Evolutionary conservation across 441 rosid genomes (phyloP), one percentile per base, ranked within the genome.

Genomic region (Populus trichocarpa): DNA sequence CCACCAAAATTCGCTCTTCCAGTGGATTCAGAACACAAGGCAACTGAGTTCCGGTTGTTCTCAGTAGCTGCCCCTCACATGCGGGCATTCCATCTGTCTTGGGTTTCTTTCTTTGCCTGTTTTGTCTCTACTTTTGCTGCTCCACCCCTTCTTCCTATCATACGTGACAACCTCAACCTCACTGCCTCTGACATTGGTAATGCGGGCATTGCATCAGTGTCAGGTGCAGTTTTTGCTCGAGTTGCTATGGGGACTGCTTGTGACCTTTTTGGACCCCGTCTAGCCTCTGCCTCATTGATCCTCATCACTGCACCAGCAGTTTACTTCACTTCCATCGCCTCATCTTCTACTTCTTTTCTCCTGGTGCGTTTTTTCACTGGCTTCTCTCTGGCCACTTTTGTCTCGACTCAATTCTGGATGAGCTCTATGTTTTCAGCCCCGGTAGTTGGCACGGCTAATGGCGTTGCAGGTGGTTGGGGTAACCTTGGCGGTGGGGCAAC

Each of bases 401-500:
- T 74, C 36, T 74, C 77, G 4, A 74, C 59, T 25, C 77, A 74
- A 36, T 74, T 61, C 77, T 74, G 77, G 82, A 82, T 82, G 84
- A 82, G 84, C 80, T 75, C 82, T 10, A 82, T 82, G 84, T 82
- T 82, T 57, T 76, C 84, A 0, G 74, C 80, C 14, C 63, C 67
- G 0, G 80, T 79, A 0, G 82, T 79, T 7, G 84, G 75, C 53
- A 82, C 84, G 0, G 84, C 82, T 11, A 82, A 82, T 25, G 84
- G 77, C 3, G 78, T 76, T 30, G 79, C 84, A 2, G 84, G 80
- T 7, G 84, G 84, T 1, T 82, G 84, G 84, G 84, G 84, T 13
- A 82, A 82, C 63, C 84, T 82, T 7, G 84, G 84, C 0, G 82
- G 72, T 6, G 82, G 84, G 7, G 82, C 84, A 18, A 75, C 84